Evolutionary conservation across 2,329 filamentous ascomycete species (phyloP), one percentile per base, ranked within the genome.

Genomic region (Botrytis squamosa): DNA sequence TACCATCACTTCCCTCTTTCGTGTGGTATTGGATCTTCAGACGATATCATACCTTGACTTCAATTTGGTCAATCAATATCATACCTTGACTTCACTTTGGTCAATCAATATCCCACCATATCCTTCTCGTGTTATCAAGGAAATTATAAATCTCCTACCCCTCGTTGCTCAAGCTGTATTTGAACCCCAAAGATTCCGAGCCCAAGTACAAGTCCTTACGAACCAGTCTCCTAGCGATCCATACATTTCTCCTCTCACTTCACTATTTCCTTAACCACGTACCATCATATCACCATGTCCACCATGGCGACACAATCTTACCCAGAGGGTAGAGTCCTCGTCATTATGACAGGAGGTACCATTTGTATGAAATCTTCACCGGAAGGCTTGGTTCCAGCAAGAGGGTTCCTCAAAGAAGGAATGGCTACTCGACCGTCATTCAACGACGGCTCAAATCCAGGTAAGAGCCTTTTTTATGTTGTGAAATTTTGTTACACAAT

Each of bases 361-460:
- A 93, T 93, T 77, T 93, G 90, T 81, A 93, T 93, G 91, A 86
- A 86, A 78, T 86, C 85, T 66, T 90, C 90, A n/a, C 85, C 87
- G 36, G 85, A 91, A 70, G 91, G 91, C 0, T 86, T 92, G 71
- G 83, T 92, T 33, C 91, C 91, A 3, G 80, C 79, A 7, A 77
- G 76, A 80, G 89, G 90, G 0, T 93, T 93, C 80, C 83, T 92
- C 67, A 87, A 92, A 75, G 85, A 87, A 66, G 90, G 90, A 73
- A 86, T 93, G 80, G 87, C 87, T 20, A 89, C 89, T 3, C 85
- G 89, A 55, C 90, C 90, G 9, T 88, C 87, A 6, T 93, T 93
- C 85, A 92, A 93, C 79, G 91, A 93, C 80, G 87, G 88, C 55
- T 89, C 88, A 0, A 85, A 84, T 62, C 84, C 86, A 22, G 86